phyloP scores from a whole-genome alignment of 2,329 filamentous ascomycete genomes.

The Elsinoe fawcettii region DNA sequence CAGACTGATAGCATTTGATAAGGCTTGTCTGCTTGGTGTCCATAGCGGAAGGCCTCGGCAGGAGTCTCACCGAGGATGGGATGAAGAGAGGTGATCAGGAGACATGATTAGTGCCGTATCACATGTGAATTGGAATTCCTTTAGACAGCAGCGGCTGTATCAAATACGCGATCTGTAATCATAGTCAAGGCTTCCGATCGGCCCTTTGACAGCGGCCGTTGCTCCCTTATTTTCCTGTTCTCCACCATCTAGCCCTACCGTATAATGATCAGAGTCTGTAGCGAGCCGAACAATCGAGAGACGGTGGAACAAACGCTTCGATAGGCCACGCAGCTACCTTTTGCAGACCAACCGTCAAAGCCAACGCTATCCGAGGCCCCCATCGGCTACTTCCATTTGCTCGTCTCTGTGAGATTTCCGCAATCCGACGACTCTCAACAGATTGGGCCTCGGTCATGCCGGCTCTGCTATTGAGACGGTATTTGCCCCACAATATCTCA shows the following conservation, averaged over 20 bases:
- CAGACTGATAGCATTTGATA: constrained; percentile 12
- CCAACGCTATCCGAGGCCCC: constrained; percentile 4
- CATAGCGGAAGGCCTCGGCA: neutral
- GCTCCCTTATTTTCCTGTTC: neutral
- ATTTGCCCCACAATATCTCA: neutral
- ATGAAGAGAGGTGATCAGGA: neutral
- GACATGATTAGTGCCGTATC: neutral
- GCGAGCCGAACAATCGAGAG: constrained; percentile 3
- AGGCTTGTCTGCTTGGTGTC: neutral
- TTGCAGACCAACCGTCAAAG: neutral
- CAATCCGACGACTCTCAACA: neutral
- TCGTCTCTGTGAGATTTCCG: too few relatives aligned
- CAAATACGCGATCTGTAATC: constrained; percentile 6
- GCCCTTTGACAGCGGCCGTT: constrained; percentile 4
- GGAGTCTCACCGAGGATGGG: neutral
- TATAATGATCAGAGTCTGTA: neutral
- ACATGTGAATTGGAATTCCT: neutral
- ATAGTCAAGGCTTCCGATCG: neutral
- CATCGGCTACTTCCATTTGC: neutral
- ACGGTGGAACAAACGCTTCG: constrained; percentile 11
- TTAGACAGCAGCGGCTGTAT: neutral
- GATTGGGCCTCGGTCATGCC: neutral
- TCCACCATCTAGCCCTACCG: constrained; percentile 7
- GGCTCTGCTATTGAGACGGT: neutral
- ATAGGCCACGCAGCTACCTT: constrained; percentile 7